A percentile compares a stretch with the other conserved stretches of the same genome.
Evolutionary conservation across 2,329 filamentous ascomycete genomes (phyloP).

Genomic region (Ascochyta rabiei): DNA sequence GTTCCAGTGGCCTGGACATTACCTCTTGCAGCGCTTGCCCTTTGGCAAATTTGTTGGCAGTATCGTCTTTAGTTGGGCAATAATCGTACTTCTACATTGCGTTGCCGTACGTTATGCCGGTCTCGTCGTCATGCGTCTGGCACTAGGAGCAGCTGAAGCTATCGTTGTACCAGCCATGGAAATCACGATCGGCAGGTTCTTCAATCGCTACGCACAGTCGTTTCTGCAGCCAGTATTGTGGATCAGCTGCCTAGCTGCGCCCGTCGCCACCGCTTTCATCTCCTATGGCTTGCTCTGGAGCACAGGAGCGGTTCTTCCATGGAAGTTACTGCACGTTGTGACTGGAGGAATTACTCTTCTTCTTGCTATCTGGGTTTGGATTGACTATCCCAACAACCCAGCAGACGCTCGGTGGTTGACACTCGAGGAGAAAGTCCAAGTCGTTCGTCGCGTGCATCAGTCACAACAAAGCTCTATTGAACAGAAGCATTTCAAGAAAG

Average conservation of each 20-base stretch:
- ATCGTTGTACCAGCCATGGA: conserved; percentile 4
- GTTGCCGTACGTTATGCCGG: conserved; percentile 1
- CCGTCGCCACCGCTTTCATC: not conserved
- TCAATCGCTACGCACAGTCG: conserved; percentile 1
- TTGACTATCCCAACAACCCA: not conserved
- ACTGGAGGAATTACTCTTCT: no score
- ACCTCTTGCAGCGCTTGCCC: conserved; percentile 1
- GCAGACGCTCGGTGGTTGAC: not conserved
- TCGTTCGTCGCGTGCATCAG: not conserved
- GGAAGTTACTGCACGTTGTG: no score
- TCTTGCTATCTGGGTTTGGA: no score
- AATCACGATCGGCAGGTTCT: conserved; percentile 3
- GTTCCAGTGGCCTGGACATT: conserved; percentile 5
- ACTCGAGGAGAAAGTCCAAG: not conserved
- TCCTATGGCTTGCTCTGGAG: not conserved
- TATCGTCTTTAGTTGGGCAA: conserved; percentile 2
- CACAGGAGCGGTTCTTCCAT: no score
- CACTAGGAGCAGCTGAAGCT: not conserved
- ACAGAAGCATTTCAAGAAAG: conserved; percentile 1
- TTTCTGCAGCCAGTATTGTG: not conserved
- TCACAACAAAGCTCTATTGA: conserved; percentile 5
- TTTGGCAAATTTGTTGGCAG: conserved; percentile 1
- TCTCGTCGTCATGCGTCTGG: conserved; percentile 2
- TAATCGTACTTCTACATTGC: not conserved
- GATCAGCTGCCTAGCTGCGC: not conserved